These are phyloP conservation scores for Trichoderma guizhouense DNA, from an alignment of 2,329 filamentous ascomycete genomes.

Conservation along the genomic window DNA sequence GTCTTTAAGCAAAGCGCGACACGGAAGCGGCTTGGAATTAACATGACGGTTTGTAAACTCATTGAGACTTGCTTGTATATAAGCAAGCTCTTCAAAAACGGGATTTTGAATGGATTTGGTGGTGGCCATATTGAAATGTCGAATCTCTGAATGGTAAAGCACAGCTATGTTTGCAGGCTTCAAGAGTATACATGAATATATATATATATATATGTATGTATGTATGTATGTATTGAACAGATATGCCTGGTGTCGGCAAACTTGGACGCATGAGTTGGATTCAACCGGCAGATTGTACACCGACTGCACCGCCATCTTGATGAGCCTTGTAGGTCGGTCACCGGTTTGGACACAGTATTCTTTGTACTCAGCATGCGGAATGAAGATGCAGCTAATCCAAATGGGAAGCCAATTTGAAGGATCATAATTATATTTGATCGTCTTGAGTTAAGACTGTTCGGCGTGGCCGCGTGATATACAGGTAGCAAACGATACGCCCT, in stretches of 20 bases:
- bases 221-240: neutral
- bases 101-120: neutral
- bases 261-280: neutral
- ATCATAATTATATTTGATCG: neutral
- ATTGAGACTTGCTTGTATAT: neutral
- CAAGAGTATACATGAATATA: neutral
- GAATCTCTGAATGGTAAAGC: neutral
- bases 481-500: neutral
- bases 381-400: neutral
- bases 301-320: neutral
- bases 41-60: neutral
- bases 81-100: neutral
- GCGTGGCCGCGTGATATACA: neutral
- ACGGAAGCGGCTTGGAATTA: neutral
- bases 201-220: too few relatives aligned
- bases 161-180: neutral
- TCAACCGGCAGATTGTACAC: neutral
- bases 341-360: neutral
- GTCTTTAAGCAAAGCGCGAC: neutral
- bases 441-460: neutral
- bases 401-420: neutral
- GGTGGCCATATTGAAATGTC: neutral
- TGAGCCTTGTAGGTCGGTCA: neutral
- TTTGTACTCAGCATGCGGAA: neutral
- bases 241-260: too few relatives aligned